These are phyloP conservation scores for Macrocybe gigantea DNA, from an alignment of 768 basidiomycete species.

Conservation along the genomic window DNA sequence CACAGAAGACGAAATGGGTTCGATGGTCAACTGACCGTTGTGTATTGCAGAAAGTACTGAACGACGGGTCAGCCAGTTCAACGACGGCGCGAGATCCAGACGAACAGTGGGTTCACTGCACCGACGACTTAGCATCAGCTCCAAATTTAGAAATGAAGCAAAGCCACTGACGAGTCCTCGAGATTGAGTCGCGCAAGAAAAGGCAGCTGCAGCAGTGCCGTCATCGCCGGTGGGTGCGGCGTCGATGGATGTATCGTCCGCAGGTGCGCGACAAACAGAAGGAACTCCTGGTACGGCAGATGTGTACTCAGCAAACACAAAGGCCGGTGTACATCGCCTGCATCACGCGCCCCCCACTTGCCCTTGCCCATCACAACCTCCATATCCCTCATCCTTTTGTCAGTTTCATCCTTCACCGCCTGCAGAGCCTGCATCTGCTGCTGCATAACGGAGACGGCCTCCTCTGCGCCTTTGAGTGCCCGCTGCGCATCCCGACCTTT, in stretches of 20 bases:
- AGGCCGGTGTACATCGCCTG: conserved; percentile 29
- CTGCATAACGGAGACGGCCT: conserved; percentile 81
- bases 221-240: conserved; percentile 57
- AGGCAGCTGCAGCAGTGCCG: conserved; percentile 69
- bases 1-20: conserved; percentile 65
- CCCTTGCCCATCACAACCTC: conserved; percentile 56
- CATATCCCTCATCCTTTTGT: conserved; percentile 45
- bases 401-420: conserved; percentile 58
- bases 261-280: conserved; percentile 71
- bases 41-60: conserved; percentile 83
- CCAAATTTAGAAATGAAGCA: conserved; percentile 6
- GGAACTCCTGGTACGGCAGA: conserved; percentile 74
- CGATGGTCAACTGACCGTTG: conserved; percentile 80
- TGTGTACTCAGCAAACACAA: conserved; percentile 60
- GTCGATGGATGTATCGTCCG: conserved; percentile 63
- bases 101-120: conserved; percentile 86
- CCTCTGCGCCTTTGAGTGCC: conserved; percentile 79
- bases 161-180: conserved; percentile 77
- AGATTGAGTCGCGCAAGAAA: conserved; percentile 69
- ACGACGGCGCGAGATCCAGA: conserved; percentile 87
- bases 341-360: conserved; percentile 36
- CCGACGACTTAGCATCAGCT: conserved; percentile 7
- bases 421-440: conserved; percentile 74
- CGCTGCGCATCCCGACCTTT: conserved; percentile 74
- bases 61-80: conserved; percentile 91